Base-by-base conservation (phyloP, 2,329 filamentous ascomycete species). In the Amylocarpus encephaloides region DNA sequence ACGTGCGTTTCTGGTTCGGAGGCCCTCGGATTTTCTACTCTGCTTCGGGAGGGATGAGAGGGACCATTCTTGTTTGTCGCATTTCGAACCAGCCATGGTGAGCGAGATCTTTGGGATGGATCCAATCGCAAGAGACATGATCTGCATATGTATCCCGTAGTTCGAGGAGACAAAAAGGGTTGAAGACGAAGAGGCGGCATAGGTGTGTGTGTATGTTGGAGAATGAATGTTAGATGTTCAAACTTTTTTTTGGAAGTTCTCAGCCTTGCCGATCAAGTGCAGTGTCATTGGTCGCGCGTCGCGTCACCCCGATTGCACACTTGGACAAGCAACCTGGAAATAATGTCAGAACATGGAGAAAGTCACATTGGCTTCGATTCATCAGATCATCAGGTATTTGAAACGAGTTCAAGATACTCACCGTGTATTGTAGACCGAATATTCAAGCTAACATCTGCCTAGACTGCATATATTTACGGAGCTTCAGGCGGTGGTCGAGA, bases 381-480 rank as follows among this genome's bases (percentile, higher is more conserved):
- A 34, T 53, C 50, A 48, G 63, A 66, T 53, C 61, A 67, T 53
- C 63, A 67, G 58, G 65, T 66, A 53, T 44, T 13, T 42, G 10
- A 7, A 6, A 6, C 15, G 9, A 13, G 16, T 7, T 26, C 22
- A 4, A 39, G 30, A 39, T 44, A n/a, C 22, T 42, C 29, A 9
- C 13, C 2, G 10, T 19, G 10, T 15, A 11, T 15, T 4, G 38
- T 40, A 15, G 3, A 16, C n/a, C n/a, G 12, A 16, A 33, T 38
- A 11, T 33, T 19, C 22, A 38, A n/a, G 16, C 10, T 34, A 39
- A 50, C 26, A 18, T 22, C 15, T 49, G 7, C 34, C 48, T 41
- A 70, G 68, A 59, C 63, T n/a, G 64, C 66, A 44, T 69, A 68
- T 52, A 61, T 70, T 46, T 70, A 66, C 56, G 58, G 59, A 35